Base-by-base conservation (phyloP, 805 yeast species). In the Wickerhamomyces bisporus region DNA sequence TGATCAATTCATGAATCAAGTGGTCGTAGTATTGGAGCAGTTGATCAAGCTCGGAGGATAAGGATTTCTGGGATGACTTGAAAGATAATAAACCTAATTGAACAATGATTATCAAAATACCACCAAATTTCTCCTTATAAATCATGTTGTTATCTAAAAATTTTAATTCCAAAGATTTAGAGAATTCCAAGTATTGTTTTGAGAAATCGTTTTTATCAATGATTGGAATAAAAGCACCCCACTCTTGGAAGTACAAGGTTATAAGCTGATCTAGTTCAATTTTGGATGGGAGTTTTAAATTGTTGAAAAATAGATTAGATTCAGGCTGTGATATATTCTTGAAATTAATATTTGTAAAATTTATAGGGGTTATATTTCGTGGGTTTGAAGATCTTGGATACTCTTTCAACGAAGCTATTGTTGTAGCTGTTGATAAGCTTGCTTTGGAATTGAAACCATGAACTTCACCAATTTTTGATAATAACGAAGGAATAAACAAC, bases 361-460 rank as follows among this genome's bases (percentile, higher is more conserved):
- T 55, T 10, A 58, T 54, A 6, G 55, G 9, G 26, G 50, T 52
- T 49, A 58, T 13, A 10, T 35, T 30, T 21, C 34, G 11, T 10
- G 44, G 40, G 4, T 45, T 42, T 9, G 25, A 52, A 40, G 27
- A 46, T 45, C 34, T 59, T 47, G 55, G 67, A 12, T 38, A 64
- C 44, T 78, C 81, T 49, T 84, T 84, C 32, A 84, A 62, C 8
- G 83, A 68, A 0, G 89, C 87, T 31, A 84, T 67, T 0, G 88
- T 71, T 41, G 80, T 73, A 5, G 88, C 87, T 0, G 91, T 77
- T 39, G 79, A 62, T 12, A 77, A 66, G n/a, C 87, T 79, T 1
- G 86, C 80, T 44, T 75, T 77, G 1, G 87, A 79, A 35, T 77
- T 73, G 55, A 79, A 80, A 0, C 93, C 91, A 57, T 79, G 83